Evolutionary conservation across 192 early-diverging fungal genomes (phyloP).

Genomic region (Rhizophagus clarus): DNA sequence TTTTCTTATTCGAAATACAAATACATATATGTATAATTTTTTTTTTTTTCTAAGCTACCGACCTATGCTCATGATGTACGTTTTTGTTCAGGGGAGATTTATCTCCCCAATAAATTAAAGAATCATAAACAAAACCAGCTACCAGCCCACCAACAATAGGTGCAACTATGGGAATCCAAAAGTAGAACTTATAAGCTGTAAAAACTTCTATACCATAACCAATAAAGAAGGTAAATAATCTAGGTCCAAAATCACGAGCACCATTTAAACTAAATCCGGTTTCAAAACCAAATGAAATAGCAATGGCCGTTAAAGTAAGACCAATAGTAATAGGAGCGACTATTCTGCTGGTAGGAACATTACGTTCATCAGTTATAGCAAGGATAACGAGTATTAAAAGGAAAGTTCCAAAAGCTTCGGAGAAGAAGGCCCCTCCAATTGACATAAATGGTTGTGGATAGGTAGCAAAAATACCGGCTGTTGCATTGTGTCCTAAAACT

Average conservation of each 20-base stretch:
- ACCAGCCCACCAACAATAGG: slow-evolving; percentile 66
- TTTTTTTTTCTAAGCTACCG: background rate
- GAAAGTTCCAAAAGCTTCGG: slow-evolving; percentile 71
- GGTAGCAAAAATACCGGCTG: slow-evolving; percentile 67
- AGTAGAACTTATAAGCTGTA: slow-evolving; percentile 68
- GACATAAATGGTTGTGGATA: slow-evolving; percentile 59
- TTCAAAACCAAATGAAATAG: slow-evolving; percentile 63
- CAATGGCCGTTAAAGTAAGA: slow-evolving; percentile 61
- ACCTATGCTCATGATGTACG: background rate
- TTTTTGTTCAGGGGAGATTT: slow-evolving; percentile 14
- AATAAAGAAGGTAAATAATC: slow-evolving; percentile 67
- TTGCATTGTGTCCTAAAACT: slow-evolving; percentile 50
- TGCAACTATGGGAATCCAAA: slow-evolving; percentile 70
- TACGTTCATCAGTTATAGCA: slow-evolving; percentile 59
- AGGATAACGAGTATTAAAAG: slow-evolving; percentile 66
- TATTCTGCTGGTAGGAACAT: slow-evolving; percentile 57
- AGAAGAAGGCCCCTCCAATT: slow-evolving; percentile 55
- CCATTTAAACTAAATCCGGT: slow-evolving; percentile 76
- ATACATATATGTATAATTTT: too few species aligned
- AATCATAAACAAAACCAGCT: slow-evolving; percentile 61
- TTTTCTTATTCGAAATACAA: background rate
- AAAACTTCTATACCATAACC: slow-evolving; percentile 72
- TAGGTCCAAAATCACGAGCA: slow-evolving; percentile 80
- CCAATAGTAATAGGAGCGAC: slow-evolving; percentile 59
- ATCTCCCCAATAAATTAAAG: slow-evolving; percentile 50